phyloP scores from a whole-genome alignment of 129 eudicot genomes.

The Lactuca saligna region DNA sequence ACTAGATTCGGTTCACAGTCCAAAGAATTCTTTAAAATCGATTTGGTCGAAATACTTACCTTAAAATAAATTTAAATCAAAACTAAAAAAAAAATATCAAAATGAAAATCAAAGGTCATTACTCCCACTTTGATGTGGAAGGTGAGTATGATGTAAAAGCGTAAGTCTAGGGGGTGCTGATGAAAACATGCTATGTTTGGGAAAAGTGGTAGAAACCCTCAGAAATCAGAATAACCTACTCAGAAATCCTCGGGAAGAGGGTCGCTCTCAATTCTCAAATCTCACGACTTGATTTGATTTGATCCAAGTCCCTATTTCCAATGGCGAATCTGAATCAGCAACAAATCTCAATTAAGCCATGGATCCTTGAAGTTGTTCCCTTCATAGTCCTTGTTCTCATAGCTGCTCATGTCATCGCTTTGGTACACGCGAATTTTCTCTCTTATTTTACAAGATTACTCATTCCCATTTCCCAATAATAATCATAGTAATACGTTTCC shows the following conservation, averaged over 20 bases:
- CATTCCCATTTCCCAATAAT: background rate
- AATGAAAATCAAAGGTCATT: no score
- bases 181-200: slow-evolving; percentile 5
- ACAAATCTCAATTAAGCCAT: slow-evolving; percentile 33
- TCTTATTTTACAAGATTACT: background rate
- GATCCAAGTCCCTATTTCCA: background rate
- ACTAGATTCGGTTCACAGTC: no score
- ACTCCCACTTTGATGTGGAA: background rate
- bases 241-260: slow-evolving; percentile 9
- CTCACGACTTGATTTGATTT: slow-evolving; percentile 17
- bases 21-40: no score
- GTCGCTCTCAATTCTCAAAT: slow-evolving; percentile 14
- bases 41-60: no score
- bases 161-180: background rate
- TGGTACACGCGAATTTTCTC: slow-evolving; percentile 21
- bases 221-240: slow-evolving; percentile 4
- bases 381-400: slow-evolving; percentile 39
- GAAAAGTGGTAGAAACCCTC: slow-evolving; percentile 2
- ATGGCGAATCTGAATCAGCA: slow-evolving; percentile 36
- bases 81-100: no score
- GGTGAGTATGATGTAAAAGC: background rate
- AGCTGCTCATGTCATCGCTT: slow-evolving; percentile 42
- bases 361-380: slow-evolving; percentile 40
- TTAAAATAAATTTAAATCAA: no score
- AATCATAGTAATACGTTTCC: background rate